phyloP scores from a whole-genome alignment of 1,284 basidiomycete genomes.

The Pseudozyma sp. region DNA sequence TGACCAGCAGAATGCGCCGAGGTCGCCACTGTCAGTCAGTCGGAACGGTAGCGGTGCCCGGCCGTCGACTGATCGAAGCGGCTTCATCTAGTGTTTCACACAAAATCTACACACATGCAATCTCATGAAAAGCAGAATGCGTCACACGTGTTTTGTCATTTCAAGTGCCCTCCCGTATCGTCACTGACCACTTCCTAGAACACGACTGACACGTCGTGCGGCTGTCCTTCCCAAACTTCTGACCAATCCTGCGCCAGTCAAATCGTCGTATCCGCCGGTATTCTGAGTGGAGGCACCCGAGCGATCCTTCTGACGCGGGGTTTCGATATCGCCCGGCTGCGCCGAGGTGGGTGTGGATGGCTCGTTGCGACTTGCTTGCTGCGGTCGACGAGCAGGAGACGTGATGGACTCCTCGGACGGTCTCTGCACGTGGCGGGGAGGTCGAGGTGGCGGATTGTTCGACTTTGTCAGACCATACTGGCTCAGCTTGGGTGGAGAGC shows the following conservation, averaged over 20 bases:
- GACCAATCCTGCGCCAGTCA: constrained; percentile 3
- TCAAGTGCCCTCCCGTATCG: neutral
- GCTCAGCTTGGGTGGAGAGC: constrained; percentile 23
- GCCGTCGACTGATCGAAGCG: constrained; percentile 26
- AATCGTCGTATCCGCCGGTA: neutral
- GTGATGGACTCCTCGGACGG: constrained; percentile 29
- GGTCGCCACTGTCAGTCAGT: neutral
- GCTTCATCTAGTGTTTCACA: constrained; percentile 12
- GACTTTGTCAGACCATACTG: constrained; percentile 30
- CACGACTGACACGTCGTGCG: constrained; percentile 28
- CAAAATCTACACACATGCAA: neutral
- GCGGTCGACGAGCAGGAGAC: constrained; percentile 5
- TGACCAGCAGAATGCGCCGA: neutral
- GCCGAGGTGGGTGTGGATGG: constrained; percentile 16
- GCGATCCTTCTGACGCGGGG: constrained; percentile 12
- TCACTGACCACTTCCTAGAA: constrained; percentile 18
- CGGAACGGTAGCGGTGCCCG: neutral
- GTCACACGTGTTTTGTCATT: neutral
- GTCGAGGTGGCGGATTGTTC: constrained; percentile 28
- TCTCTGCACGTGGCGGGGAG: constrained; percentile 28
- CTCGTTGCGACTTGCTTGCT: constrained; percentile 2
- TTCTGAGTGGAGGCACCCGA: neutral
- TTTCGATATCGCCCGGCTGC: constrained; percentile 13
- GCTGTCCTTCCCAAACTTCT: constrained; percentile 32
- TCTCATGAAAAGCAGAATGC: neutral